These are phyloP conservation scores for Beta vulgaris DNA, from an alignment of 148 eudicot species.

Conservation along the genomic window DNA sequence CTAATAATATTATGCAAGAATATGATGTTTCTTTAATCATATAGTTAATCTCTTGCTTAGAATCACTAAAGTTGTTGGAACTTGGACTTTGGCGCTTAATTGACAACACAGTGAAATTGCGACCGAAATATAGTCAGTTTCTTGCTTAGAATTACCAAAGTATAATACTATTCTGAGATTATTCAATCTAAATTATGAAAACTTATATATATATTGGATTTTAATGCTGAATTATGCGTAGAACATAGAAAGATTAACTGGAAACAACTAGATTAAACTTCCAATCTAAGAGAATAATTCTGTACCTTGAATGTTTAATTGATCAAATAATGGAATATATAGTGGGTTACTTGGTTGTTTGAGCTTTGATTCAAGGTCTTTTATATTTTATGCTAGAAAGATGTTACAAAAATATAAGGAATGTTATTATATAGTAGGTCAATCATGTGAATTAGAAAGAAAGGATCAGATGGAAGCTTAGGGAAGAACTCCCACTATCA, in stretches of 20 bases:
- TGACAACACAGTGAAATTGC: background rate
- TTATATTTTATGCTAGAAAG: no score
- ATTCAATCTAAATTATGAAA: background rate
- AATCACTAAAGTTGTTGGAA: constrained; percentile 16
- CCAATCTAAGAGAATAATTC: background rate
- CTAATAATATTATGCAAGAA: no score
- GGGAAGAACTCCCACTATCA: no score
- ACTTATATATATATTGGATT: background rate
- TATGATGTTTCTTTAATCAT: background rate
- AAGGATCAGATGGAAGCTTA: no score
- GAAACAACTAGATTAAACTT: background rate
- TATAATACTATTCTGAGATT: no score
- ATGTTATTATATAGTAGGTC: no score
- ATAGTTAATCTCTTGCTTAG: background rate
- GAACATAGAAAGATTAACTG: background rate
- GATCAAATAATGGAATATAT: no score
- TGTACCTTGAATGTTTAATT: background rate
- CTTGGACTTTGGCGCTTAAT: constrained; percentile 23
- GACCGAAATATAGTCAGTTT: background rate
- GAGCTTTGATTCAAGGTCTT: no score
- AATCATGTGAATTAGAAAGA: no score
- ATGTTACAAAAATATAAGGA: no score
- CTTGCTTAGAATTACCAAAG: no score
- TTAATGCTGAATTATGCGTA: background rate
- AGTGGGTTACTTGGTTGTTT: no score